These are phyloP conservation scores for Globisporangium echinulatum DNA, from an alignment of 352 stramenopile species.

Conservation along the genomic window DNA sequence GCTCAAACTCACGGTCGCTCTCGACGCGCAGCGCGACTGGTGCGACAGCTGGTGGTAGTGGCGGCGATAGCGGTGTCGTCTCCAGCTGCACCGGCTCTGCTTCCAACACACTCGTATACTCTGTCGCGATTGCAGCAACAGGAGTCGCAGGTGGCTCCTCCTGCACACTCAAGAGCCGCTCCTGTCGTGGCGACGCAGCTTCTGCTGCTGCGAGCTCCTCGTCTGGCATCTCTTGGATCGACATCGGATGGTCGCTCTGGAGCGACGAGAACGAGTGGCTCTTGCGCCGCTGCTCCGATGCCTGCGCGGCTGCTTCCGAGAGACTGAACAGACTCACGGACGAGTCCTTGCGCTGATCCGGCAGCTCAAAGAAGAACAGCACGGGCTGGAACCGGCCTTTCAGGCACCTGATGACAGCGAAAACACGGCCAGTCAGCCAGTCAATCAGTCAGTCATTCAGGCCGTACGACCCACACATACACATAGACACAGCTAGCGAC, in stretches of 20 bases:
- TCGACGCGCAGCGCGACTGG: slow-evolving; percentile 39
- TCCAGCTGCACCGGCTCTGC: background rate
- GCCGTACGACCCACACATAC: too few relatives aligned
- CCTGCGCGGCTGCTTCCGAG: slow-evolving; percentile 25
- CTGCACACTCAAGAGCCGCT: slow-evolving; percentile 27
- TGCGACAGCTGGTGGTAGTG: background rate
- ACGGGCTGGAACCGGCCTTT: slow-evolving; percentile 82
- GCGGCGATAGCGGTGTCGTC: background rate
- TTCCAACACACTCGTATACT: background rate
- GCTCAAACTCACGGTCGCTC: slow-evolving; percentile 41
- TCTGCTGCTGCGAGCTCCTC: slow-evolving; percentile 16
- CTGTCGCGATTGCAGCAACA: background rate
- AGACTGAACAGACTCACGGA: slow-evolving; percentile 59
- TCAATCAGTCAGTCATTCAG: too few relatives aligned
- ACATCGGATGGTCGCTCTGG: slow-evolving; percentile 33
- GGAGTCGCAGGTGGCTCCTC: slow-evolving; percentile 17
- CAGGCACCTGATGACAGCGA: slow-evolving; percentile 26
- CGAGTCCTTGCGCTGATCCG: slow-evolving; percentile 75
- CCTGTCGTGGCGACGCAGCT: slow-evolving; percentile 20
- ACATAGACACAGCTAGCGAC: background rate
- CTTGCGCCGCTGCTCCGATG: slow-evolving; percentile 35
- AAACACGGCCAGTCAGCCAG: too few relatives aligned
- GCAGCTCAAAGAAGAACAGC: slow-evolving; percentile 80
- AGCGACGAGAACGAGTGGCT: slow-evolving; percentile 57
- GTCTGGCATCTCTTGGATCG: slow-evolving; percentile 47